Evolutionary conservation across 345 rosid genomes (phyloP).

Genomic region (Carallia brachiata): DNA sequence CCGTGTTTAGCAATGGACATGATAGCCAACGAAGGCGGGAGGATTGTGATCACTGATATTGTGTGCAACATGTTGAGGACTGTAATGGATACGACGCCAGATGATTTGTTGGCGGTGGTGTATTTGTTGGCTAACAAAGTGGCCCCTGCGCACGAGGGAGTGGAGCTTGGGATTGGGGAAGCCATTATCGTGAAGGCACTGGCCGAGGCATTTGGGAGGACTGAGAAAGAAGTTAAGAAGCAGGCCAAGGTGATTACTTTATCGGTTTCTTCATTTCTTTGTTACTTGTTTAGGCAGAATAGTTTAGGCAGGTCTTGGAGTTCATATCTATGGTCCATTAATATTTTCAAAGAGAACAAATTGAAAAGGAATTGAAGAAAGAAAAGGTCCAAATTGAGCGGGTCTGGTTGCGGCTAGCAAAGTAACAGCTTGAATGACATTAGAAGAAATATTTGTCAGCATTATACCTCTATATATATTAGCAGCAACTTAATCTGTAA

Average conservation of each 20-base stretch:
- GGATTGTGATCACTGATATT: constrained; percentile 85
- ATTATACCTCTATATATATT: no score
- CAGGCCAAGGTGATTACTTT: constrained; percentile 53
- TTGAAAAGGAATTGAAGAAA: no score
- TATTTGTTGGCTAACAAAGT: constrained; percentile 72
- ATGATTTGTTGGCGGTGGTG: constrained; percentile 66
- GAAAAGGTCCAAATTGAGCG: no score
- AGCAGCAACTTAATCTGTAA: no score
- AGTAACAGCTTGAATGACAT: no score
- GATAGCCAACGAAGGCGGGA: constrained; percentile 63
- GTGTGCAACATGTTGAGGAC: constrained; percentile 81
- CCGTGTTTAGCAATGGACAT: constrained; percentile 64
- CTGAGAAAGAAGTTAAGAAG: constrained; percentile 63
- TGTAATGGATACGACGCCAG: constrained; percentile 71
- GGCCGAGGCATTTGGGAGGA: constrained; percentile 83
- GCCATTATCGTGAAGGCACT: constrained; percentile 74
- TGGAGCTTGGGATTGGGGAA: constrained; percentile 89
- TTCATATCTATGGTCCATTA: no score
- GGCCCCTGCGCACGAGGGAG: constrained; percentile 91
- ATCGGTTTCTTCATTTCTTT: not conserved
- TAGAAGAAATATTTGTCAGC: no score
- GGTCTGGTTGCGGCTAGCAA: no score
- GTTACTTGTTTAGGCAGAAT: not conserved
- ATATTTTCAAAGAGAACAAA: no score
- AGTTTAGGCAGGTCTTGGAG: no score